phyloP scores from a whole-genome alignment of 1,284 basidiomycete genomes.

The Grifola frondosa region DNA sequence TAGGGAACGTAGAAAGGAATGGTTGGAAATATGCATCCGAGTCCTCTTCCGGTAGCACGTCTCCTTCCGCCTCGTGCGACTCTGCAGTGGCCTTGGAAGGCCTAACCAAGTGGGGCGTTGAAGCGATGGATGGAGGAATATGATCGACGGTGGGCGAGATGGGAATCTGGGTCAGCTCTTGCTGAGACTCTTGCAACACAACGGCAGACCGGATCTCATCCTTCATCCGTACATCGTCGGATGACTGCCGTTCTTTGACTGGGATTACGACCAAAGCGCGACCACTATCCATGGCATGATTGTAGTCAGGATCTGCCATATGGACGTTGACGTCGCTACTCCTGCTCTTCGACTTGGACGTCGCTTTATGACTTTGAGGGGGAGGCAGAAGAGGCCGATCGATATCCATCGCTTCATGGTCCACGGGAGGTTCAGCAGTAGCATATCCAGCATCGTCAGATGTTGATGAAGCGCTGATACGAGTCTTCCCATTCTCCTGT shows the following conservation, averaged over 20 bases:
- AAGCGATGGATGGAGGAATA: no score
- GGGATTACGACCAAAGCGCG: no score
- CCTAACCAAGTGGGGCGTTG: no score
- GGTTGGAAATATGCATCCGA: slow-evolving; percentile 16
- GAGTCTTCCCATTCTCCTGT: slow-evolving; percentile 2
- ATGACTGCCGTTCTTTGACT: no score
- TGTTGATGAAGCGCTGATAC: slow-evolving; percentile 13
- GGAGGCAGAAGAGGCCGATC: slow-evolving; percentile 7
- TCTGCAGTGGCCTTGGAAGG: no score
- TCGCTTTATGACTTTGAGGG: slow-evolving; percentile 1
- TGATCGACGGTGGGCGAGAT: no score
- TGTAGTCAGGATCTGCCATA: background rate
- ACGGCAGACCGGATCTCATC: no score
- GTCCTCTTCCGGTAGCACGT: background rate
- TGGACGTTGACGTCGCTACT: background rate
- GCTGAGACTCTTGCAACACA: no score
- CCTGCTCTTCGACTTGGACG: background rate
- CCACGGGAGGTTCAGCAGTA: slow-evolving; percentile 25
- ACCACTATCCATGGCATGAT: no score
- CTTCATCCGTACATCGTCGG: no score
- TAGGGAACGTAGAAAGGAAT: slow-evolving; percentile 25
- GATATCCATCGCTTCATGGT: slow-evolving; percentile 23
- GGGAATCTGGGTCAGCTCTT: no score
- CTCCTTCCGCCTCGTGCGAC: background rate
- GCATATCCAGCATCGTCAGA: slow-evolving; percentile 33